phyloP scores from a whole-genome alignment of 2,329 filamentous ascomycete species.

The Botryotinia calthae region DNA sequence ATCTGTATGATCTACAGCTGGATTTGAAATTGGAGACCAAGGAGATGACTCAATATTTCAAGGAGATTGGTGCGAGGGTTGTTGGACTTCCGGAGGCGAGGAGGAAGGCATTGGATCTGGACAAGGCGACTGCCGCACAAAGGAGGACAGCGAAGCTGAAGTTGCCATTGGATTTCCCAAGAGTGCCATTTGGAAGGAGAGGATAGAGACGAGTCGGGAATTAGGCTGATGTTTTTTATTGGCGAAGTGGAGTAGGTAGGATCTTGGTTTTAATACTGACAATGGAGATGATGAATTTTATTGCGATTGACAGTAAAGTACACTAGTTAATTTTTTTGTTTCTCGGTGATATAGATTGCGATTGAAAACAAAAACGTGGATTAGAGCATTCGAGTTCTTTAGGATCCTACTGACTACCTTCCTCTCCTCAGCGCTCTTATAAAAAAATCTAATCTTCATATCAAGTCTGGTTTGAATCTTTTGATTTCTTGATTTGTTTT shows the following conservation, averaged over 20 bases:
- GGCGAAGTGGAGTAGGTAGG: conserved; percentile 12
- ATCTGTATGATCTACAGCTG: conserved; percentile 66
- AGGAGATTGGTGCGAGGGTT: conserved; percentile 71
- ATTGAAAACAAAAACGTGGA: background rate
- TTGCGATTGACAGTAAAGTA: conserved; percentile 1
- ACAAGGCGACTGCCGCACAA: conserved; percentile 57
- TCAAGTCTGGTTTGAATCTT: no score
- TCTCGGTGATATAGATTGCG: background rate
- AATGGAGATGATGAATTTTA: conserved; percentile 6
- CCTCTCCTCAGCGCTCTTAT: no score
- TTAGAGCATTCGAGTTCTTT: background rate
- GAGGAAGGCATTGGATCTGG: conserved; percentile 52
- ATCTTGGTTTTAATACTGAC: background rate
- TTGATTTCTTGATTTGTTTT: no score
- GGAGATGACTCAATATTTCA: conserved; percentile 68
- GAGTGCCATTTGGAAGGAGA: conserved; percentile 41
- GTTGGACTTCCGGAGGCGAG: conserved; percentile 46
- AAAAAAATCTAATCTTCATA: no score
- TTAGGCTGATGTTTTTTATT: background rate
- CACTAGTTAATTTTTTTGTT: background rate
- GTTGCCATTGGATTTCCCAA: conserved; percentile 81
- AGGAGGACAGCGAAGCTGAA: conserved; percentile 68
- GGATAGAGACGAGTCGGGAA: conserved; percentile 14
- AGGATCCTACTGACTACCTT: no score
- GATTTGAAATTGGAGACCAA: conserved; percentile 72